Evolutionary conservation across 176 grass and related monocot genomes (phyloP), one percentile per base, ranked within the genome.

Genomic region (Juncus inflexus): DNA sequence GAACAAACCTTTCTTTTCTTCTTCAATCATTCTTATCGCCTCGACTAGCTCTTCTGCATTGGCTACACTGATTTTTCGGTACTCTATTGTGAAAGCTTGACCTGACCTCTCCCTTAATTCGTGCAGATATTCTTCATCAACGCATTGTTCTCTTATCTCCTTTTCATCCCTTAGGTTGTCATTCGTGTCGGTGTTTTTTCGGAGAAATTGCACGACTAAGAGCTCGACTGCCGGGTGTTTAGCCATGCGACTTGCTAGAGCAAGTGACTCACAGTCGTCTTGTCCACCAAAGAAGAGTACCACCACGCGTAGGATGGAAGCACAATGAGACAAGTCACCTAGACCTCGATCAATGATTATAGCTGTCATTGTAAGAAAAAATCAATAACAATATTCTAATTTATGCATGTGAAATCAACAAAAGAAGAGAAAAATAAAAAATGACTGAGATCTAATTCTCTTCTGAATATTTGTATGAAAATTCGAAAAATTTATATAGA

Each of bases 241-340:
- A 38, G 52, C 63, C 84, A 96, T 87, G 43, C 91, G 84, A 4
- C 63, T 50, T 4, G 73, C 83, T 3, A 84, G 55, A 2, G 86
- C 78, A 7, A 86, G 86, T 9, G 70, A 77, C 74, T 95, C 90
- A 2, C 90, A 71, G 75, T 95, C 90, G 55, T 90, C 90, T 5
- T 67, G 62, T 0, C 83, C 83, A 4, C 90, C 76, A 60, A 95
- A 90, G 81, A 95, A 95, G 62, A 90, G 63, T 13, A 77, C 75
- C 37, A 52, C 68, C 49, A 96, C 72, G 53, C 79, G 83, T 43
- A 67, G 58, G 63, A 37, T 12, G 5, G 40, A 35, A 2, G 76
- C 36, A 3, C 56, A 64, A 2, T 49, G 12, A 2, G 37, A 58
- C 42, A 71, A 12, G 36, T 50, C 50, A 36, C 78, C 78, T 9